Percentiles rank a stretch among this genome's conserved stretches.
Conservation (phyloP, 2,329 filamentous ascomycete genomes). For the Xylariales sp. region DNA sequence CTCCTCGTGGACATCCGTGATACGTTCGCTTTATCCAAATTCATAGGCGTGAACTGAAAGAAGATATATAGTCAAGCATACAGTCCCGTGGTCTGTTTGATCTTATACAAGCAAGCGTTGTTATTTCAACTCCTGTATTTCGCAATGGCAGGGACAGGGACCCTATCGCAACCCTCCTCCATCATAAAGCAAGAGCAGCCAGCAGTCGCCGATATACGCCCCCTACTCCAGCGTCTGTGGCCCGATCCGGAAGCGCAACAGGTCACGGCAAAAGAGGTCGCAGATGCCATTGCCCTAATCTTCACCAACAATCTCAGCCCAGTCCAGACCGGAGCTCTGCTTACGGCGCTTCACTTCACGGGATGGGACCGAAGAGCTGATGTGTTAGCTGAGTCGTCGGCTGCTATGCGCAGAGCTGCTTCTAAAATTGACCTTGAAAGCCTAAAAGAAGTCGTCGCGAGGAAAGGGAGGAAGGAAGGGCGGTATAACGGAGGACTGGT, state of each 20-base stretch:
- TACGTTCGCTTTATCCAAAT: too few species aligned
- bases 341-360: constrained; percentile 91
- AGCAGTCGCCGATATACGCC: constrained; percentile 55
- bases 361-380: constrained; percentile 77
- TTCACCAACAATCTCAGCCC: constrained; percentile 88
- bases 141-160: constrained; percentile 6
- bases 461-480: constrained; percentile 61
- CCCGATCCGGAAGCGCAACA: constrained; percentile 41
- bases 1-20: too few species aligned
- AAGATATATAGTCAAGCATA: too few species aligned
- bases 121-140: too few species aligned
- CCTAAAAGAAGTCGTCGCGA: constrained; percentile 57
- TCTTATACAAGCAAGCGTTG: too few species aligned
- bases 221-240: constrained; percentile 70
- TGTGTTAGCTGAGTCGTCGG: constrained; percentile 80
- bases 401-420: constrained; percentile 77
- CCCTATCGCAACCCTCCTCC: constrained; percentile 12
- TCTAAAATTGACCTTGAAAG: constrained; percentile 62
- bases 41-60: too few species aligned
- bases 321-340: constrained; percentile 78
- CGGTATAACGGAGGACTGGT: constrained; percentile 79
- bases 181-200: constrained; percentile 19
- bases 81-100: too few species aligned
- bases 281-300: constrained; percentile 82
- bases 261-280: constrained; percentile 76